phyloP scores from a whole-genome alignment of 768 basidiomycete genomes.

The Tricholomella constricta region DNA sequence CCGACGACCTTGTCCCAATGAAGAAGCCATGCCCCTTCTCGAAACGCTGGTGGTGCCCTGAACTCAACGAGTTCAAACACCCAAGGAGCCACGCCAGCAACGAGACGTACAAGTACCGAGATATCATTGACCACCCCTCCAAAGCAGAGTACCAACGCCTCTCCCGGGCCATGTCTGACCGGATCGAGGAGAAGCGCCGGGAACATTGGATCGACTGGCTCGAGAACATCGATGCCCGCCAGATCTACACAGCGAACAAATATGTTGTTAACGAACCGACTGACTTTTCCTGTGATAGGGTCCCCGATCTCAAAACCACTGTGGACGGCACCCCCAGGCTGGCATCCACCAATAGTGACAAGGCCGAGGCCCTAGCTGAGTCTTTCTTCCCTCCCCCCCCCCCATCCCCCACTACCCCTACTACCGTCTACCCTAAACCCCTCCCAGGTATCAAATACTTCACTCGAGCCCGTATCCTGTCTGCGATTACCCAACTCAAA shows the following conservation, averaged over 20 bases:
- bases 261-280: not conserved
- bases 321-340: not conserved
- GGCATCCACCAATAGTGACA: constrained; percentile 2
- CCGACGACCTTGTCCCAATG: not conserved
- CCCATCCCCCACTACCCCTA: not conserved
- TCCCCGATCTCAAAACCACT: constrained; percentile 1
- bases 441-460: not conserved
- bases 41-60: constrained; percentile 24
- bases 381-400: constrained; percentile 21
- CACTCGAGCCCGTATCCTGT: constrained; percentile 2
- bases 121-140: not conserved
- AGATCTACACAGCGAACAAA: too few relatives aligned
- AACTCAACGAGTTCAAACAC: constrained; percentile 8
- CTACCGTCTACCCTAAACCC: constrained; percentile 10
- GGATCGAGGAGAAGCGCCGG: not conserved
- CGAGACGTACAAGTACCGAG: not conserved
- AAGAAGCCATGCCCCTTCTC: constrained; percentile 15
- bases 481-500: constrained; percentile 17
- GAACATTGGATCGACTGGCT: constrained; percentile 5
- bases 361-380: constrained; percentile 1
- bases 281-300: not conserved
- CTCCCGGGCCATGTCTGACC: not conserved
- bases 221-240: not conserved
- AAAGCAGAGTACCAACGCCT: not conserved
- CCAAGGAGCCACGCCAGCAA: not conserved